These are phyloP conservation scores for Vaucheria bursata DNA, from an alignment of 352 stramenopile species.

Conservation along the genomic window DNA sequence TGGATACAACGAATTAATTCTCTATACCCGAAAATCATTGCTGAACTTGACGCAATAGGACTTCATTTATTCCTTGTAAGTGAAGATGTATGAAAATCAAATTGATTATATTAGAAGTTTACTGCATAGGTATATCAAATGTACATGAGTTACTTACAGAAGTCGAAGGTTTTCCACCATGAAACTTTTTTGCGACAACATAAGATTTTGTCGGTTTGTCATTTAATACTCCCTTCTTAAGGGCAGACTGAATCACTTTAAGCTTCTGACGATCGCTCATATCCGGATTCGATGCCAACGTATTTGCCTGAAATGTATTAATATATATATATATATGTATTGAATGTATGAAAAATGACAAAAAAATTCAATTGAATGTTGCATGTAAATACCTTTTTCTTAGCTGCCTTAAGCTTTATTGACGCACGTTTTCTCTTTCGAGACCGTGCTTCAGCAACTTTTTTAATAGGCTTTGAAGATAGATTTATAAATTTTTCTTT, in stretches of 20 bases:
- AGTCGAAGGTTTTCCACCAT: constrained; percentile 57
- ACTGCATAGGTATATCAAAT: too few species aligned
- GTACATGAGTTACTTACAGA: constrained; percentile 48
- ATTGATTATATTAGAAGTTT: too few species aligned
- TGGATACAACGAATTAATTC: too few species aligned
- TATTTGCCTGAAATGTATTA: constrained; percentile 66
- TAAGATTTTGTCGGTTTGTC: constrained; percentile 89
- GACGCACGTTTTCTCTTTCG: constrained; percentile 80
- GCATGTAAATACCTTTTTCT: constrained; percentile 69
- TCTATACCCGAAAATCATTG: too few species aligned
- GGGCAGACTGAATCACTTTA: constrained; percentile 91
- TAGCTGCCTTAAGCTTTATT: constrained; percentile 87
- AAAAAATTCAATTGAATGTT: not conserved
- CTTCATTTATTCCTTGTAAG: too few species aligned
- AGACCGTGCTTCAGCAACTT: constrained; percentile 92
- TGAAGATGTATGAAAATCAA: too few species aligned
- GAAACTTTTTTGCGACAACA: constrained; percentile 77
- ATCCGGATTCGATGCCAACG: constrained; percentile 85
- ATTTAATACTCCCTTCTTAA: constrained; percentile 71
- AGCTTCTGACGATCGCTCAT: constrained; percentile 96
- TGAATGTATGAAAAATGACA: not conserved
- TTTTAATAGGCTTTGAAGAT: constrained; percentile 93
- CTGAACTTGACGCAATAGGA: too few species aligned
- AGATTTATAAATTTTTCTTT: constrained; percentile 90
- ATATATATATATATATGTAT: not conserved